Percentiles rank a stretch among this genome's conserved stretches.
These are phyloP conservation scores for Pseudonitzschia multistriata DNA, from an alignment of 108 stramenopile genomes.

Conservation along the genomic window DNA sequence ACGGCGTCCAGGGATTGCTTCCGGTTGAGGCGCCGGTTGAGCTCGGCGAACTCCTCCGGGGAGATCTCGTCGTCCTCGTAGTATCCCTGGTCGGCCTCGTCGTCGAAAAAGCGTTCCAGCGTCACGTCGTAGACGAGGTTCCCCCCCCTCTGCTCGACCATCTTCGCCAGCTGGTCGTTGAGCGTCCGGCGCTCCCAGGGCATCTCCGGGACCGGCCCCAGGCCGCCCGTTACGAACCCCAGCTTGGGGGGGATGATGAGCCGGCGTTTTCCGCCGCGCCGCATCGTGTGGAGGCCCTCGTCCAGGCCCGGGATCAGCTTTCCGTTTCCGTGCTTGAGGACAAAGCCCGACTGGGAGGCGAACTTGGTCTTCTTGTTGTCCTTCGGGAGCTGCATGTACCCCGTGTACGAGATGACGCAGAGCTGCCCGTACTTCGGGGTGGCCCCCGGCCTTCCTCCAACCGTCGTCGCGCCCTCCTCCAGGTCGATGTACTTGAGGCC, in stretches of 20 bases:
- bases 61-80: constrained; percentile 58
- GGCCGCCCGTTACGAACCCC: constrained; percentile 60
- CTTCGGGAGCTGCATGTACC: constrained; percentile 73
- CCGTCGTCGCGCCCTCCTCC: constrained; percentile 40
- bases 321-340: constrained; percentile 88
- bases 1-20: constrained; percentile 11
- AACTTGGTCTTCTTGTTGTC: constrained; percentile 53
- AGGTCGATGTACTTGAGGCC: constrained; percentile 81
- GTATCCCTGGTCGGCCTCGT: constrained; percentile 90
- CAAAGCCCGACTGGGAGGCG: constrained; percentile 53
- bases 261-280: constrained; percentile 66
- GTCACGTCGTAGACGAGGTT: constrained; percentile 76
- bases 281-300: constrained; percentile 85
- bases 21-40: constrained; percentile 15
- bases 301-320: constrained; percentile 74
- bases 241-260: constrained; percentile 84
- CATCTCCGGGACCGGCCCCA: constrained; percentile 73
- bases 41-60: constrained; percentile 23
- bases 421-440: constrained; percentile 78
- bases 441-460: neutral
- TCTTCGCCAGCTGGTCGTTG: constrained; percentile 57
- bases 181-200: constrained; percentile 67
- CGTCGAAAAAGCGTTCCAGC: constrained; percentile 56
- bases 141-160: constrained; percentile 72
- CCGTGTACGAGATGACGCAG: constrained; percentile 67